phyloP scores from a whole-genome alignment of 1,139 yeast species.

The Suhomyces terraborum region DNA sequence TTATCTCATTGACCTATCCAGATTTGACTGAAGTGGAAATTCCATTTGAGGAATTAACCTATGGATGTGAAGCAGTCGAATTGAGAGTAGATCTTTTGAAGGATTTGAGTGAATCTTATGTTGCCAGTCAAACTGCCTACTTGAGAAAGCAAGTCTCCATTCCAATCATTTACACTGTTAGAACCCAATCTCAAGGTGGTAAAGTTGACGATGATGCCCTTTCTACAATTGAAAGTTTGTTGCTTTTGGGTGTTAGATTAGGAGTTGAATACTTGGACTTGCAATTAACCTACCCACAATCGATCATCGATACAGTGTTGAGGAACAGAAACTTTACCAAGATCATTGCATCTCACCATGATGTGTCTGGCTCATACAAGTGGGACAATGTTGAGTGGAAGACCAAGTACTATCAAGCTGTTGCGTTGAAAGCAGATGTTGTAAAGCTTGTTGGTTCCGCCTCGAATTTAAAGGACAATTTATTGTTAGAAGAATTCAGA shows the following conservation, averaged over 20 bases:
- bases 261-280: slow-evolving; percentile 60
- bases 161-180: slow-evolving; percentile 80
- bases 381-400: slow-evolving; percentile 81
- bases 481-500: slow-evolving; percentile 70
- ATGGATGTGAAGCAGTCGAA: slow-evolving; percentile 82
- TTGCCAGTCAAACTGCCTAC: slow-evolving; percentile 72
- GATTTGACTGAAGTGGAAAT: slow-evolving; percentile 51
- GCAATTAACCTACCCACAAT: slow-evolving; percentile 47
- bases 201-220: slow-evolving; percentile 54
- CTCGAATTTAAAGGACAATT: slow-evolving; percentile 61
- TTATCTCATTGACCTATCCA: slow-evolving; percentile 69
- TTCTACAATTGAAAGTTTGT: slow-evolving; percentile 51
- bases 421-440: slow-evolving; percentile 65
- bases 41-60: slow-evolving; percentile 53
- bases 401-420: slow-evolving; percentile 66
- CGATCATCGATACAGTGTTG: slow-evolving; percentile 32
- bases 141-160: slow-evolving; percentile 62
- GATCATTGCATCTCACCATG: slow-evolving; percentile 83
- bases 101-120: slow-evolving; percentile 51
- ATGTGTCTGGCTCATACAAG: slow-evolving; percentile 57
- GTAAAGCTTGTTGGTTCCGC: slow-evolving; percentile 88
- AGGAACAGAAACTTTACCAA: slow-evolving; percentile 57
- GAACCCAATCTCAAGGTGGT: slow-evolving; percentile 84
- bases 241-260: slow-evolving; percentile 65
- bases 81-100: slow-evolving; percentile 74